A percentile compares a stretch with the other conserved stretches of the same genome.
These are phyloP conservation scores for Phaffia tasmanica DNA, from an alignment of 768 basidiomycete genomes.

Conservation along the genomic window DNA sequence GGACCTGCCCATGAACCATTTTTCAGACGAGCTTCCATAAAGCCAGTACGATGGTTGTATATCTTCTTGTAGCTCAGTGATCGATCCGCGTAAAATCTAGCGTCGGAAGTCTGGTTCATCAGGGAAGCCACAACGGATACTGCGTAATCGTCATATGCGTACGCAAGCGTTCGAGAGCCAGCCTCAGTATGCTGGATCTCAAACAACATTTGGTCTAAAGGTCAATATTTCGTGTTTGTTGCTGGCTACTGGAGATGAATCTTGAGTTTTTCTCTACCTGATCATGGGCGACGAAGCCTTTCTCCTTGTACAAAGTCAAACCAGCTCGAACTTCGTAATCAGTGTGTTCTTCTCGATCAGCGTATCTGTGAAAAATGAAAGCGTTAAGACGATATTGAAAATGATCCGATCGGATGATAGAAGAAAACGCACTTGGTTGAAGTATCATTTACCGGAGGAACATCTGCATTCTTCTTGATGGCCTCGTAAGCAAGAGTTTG, in stretches of 20 bases:
- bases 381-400: background rate
- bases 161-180: constrained; percentile 65
- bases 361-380: constrained; percentile 44
- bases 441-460: constrained; percentile 35
- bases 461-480: constrained; percentile 60
- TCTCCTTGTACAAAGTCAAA: constrained; percentile 53
- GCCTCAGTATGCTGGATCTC: constrained; percentile 58
- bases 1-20: constrained; percentile 61
- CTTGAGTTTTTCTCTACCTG: background rate
- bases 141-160: constrained; percentile 69
- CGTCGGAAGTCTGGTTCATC: constrained; percentile 46
- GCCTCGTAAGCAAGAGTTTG: constrained; percentile 57
- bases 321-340: constrained; percentile 68
- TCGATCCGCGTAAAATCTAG: constrained; percentile 49
- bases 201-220: too few relatives aligned
- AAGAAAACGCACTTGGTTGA: constrained; percentile 8
- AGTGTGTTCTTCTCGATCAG: constrained; percentile 53
- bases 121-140: constrained; percentile 52
- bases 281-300: constrained; percentile 69
- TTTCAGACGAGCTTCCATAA: constrained; percentile 67
- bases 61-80: constrained; percentile 51
- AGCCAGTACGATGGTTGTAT: constrained; percentile 59
- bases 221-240: too few relatives aligned
- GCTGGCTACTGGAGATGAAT: too few relatives aligned
- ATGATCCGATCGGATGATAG: too few relatives aligned